A percentile compares a stretch with the other conserved stretches of the same genome.
Evolutionary conservation across 1,284 basidiomycete species (phyloP).

Genomic region (Ustilago trichophora): DNA sequence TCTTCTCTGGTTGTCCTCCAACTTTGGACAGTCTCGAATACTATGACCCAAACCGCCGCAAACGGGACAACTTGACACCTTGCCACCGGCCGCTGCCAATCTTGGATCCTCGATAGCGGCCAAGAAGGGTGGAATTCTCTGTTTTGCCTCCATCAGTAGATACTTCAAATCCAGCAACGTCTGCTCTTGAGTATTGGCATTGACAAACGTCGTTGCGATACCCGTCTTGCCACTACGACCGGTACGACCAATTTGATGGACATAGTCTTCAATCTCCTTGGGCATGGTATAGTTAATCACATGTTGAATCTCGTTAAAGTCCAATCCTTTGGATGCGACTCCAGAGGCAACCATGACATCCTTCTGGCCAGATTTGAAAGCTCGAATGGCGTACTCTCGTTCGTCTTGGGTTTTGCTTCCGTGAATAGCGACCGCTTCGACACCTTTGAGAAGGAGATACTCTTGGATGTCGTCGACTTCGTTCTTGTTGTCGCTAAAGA

Average conservation of each 20-base stretch:
- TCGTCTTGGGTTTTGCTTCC: constrained; percentile 98
- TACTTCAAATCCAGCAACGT: constrained; percentile 97
- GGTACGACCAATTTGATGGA: constrained; percentile 97
- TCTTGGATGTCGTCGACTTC: constrained; percentile 99
- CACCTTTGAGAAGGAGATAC: constrained; percentile 92
- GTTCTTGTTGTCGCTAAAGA: constrained; percentile 99
- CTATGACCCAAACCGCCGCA: constrained; percentile 97
- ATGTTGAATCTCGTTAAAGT: constrained; percentile 98
- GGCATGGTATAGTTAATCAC: constrained; percentile 99
- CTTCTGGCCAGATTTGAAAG: constrained; percentile 94
- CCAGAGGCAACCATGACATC: constrained; percentile 99
- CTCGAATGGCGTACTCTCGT: constrained; percentile 96
- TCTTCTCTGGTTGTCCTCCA: constrained; percentile 85
- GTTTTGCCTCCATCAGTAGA: constrained; percentile 93
- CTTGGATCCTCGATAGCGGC: constrained; percentile 86
- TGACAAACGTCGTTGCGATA: constrained; percentile 99
- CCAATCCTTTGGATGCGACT: constrained; percentile 95
- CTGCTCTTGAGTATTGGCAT: constrained; percentile 95
- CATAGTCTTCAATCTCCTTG: constrained; percentile 82
- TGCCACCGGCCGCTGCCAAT: constrained; percentile 76
- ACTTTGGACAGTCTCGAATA: constrained; percentile 92
- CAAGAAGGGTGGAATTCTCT: constrained; percentile 97
- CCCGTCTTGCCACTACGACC: constrained; percentile 97
- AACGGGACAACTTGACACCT: constrained; percentile 86
- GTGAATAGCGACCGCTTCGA: constrained; percentile 98